Base-by-base conservation (phyloP, 306 rosid genomes). In the Nissolia schottii region DNA sequence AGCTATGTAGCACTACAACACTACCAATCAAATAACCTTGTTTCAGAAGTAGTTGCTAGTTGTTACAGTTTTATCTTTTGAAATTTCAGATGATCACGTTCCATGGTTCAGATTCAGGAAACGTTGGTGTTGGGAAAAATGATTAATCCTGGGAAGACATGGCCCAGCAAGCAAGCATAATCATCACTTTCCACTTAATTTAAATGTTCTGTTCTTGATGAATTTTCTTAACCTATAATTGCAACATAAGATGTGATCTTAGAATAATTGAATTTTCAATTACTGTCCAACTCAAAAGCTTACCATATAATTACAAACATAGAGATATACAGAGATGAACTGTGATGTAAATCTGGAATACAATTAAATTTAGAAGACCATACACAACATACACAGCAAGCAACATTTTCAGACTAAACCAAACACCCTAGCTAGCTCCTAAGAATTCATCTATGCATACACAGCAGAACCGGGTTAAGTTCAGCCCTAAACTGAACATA, bases 401-500 rank as follows among this genome's bases (percentile, higher is more conserved):
- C 81, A 70, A 59, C 70, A 73, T 64, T 64, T 37, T 48, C 38
- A 49, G 31, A 59, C 46, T 31, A 67, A 60, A 51, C 35, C 79
- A 77, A 64, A 60, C 79, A 34, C 69, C 71, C 68, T 80, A 78
- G 24, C 15, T 45, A n/a, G n/a, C n/a, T 74, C 78, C 68, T 78
- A 84, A 70, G 56, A 79, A 78, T 70, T 76, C 60, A 70, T 51
- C 65, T 75, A 68, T 43, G 50, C 71, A 2, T 14, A 45, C 16
- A 29, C 75, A 77, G 67, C 70, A 81, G 51, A 72, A 58, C 77
- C 48, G 66, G 54, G 74, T 74, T 67, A 77, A 56, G 78, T 91
- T 90, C 97, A 94, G 97, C 97, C 80, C 87, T 73, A 84, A 88
- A 78, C 97, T 91, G 94, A 89, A 89, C 87, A 70, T 13, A 71